Evolutionary conservation across 306 rosid species (phyloP).

Genomic region (Biancaea sappan): DNA sequence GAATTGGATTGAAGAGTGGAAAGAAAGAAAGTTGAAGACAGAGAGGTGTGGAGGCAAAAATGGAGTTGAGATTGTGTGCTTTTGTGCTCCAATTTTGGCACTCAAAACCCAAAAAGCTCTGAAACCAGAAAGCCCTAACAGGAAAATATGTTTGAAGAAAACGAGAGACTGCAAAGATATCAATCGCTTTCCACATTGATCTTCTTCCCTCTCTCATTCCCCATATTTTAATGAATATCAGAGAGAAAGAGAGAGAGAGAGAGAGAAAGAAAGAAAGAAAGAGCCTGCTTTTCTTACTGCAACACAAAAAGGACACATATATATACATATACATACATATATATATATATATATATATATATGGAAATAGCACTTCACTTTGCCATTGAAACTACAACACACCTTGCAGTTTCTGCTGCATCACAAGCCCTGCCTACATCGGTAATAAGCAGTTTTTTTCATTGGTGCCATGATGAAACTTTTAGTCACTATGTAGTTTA

Average conservation of each 20-base stretch:
- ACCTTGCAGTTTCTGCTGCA: too few relatives aligned
- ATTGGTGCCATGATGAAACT: too few relatives aligned
- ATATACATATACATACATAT: too few relatives aligned
- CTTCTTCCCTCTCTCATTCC: not conserved
- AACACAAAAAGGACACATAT: too few relatives aligned
- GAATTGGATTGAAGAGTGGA: too few relatives aligned
- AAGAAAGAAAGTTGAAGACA: not conserved
- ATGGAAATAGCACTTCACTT: not conserved
- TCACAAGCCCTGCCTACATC: too few relatives aligned
- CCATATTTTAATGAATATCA: too few relatives aligned
- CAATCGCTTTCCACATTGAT: conserved; percentile 35
- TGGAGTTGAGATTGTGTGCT: not conserved
- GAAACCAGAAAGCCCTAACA: not conserved
- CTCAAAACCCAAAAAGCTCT: conserved; percentile 11
- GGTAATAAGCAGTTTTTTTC: too few relatives aligned
- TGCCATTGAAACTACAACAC: too few relatives aligned
- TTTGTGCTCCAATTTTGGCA: conserved; percentile 11
- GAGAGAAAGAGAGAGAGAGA: too few relatives aligned
- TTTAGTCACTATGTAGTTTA: too few relatives aligned
- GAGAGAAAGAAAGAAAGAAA: not conserved
- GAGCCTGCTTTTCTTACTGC: not conserved
- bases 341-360: not conserved
- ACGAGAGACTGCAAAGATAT: conserved; percentile 24
- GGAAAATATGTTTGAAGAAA: conserved; percentile 27
- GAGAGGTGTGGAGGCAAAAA: conserved; percentile 12